Conservation (phyloP, 805 yeast genomes). For the Zygosaccharomyces gambellarensis region DNA sequence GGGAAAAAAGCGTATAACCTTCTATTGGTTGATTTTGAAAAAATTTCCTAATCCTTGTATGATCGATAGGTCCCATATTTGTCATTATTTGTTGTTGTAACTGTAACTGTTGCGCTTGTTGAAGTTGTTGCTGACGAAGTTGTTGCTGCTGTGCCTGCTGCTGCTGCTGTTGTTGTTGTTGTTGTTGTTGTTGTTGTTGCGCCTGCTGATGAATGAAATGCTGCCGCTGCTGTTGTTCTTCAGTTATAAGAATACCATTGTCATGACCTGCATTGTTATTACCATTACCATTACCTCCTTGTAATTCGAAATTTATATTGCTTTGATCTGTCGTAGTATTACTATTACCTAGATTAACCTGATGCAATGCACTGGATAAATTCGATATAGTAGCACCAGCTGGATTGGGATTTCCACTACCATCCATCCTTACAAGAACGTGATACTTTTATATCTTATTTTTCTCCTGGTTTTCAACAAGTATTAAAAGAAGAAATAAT, state of each 20-base stretch:
- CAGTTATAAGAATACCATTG: slow-evolving; percentile 2
- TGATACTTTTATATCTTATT: not conserved
- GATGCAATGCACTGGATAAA: slow-evolving; percentile 34
- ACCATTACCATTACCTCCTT: slow-evolving; percentile 9
- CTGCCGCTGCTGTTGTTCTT: slow-evolving; percentile 24
- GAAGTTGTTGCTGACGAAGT: slow-evolving; percentile 19
- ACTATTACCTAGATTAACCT: slow-evolving; percentile 32
- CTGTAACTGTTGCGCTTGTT: slow-evolving; percentile 19
- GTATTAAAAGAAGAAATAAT: not conserved
- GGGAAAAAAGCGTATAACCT: slow-evolving; percentile 80
- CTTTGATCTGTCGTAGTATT: slow-evolving; percentile 29
- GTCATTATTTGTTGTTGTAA: slow-evolving; percentile 20
- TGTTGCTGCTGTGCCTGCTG: slow-evolving; percentile 17
- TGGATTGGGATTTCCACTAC: slow-evolving; percentile 12
- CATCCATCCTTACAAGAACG: not conserved
- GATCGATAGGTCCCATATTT: slow-evolving; percentile 36
- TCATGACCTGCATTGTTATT: slow-evolving; percentile 17
- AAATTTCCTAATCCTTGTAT: slow-evolving; percentile 61
- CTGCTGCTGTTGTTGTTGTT: slow-evolving; percentile 10
- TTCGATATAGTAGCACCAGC: slow-evolving; percentile 27
- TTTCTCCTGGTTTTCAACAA: not conserved
- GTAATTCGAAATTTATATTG: slow-evolving; percentile 25
- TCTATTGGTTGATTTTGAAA: slow-evolving; percentile 71
- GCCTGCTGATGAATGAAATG: slow-evolving; percentile 7
- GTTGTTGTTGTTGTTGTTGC: slow-evolving; percentile 6